Evolutionary conservation across 179 eudicot species (phyloP), one percentile per base, ranked within the genome.

Genomic region (Beta corolliflora): DNA sequence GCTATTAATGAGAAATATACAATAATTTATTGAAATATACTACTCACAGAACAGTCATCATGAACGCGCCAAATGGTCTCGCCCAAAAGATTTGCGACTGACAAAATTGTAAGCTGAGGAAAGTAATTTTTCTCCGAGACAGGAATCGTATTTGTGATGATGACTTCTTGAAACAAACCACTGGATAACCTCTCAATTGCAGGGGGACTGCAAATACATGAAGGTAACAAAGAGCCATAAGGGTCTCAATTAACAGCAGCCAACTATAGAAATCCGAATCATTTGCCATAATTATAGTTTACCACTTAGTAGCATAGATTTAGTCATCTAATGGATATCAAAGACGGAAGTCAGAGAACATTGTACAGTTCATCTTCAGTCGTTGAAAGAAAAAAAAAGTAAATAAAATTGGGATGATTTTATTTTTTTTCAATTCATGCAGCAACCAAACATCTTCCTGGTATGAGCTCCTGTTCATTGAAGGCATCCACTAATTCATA

Each of bases 31-130:
- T 74, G 84, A 75, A 84, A 85, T 74, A 82, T 85, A 83, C 91
- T 88, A 87, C 99, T 95, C 76, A 95, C 95, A 63, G 99, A 95
- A 69, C 92, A 90, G 85, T 94, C 99, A 79, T 91, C 98, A 73
- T 95, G 98, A 78, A 95, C 93, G 15, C 98, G 98, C 98, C 99
- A 95, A 76, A 95, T 91, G 77, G 99, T 92, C 86, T 95, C 99
- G 65, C 98, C 99, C 88, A 95, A 78, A 31, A 95, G 90, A 84
- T 94, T 95, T 82, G 99, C 99, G 18, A 94, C 94, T n/a, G 99
- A 94, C 79, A 95, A 87, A 61, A 95, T 91, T 10, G 99, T 95
- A 79, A 95, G 85, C 79, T 95, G 98, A 3, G 99, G 99, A 85
- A 95, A 95, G 85, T 92, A 92, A 77, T 94, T 92, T 73, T 90